A percentile compares a stretch with the other conserved stretches of the same genome.
Evolutionary conservation across 2,329 filamentous ascomycete genomes (phyloP).

Genomic region (Botrytis fragariae): DNA sequence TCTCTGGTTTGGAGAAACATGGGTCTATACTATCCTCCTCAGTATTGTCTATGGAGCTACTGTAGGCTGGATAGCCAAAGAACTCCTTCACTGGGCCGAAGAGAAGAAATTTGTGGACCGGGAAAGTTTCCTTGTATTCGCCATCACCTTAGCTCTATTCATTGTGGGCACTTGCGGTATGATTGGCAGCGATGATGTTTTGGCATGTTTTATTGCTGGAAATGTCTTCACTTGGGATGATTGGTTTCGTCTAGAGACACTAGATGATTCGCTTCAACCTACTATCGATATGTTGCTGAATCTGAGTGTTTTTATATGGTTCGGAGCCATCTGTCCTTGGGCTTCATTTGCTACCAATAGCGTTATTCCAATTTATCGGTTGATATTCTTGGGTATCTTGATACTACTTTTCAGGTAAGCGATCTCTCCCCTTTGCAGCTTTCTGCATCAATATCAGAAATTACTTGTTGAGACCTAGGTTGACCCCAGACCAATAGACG

Average conservation of each 20-base stretch:
- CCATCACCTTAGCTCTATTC: conserved; percentile 77
- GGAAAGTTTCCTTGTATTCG: conserved; percentile 52
- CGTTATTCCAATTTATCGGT: conserved; percentile 69
- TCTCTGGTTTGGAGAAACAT: conserved; percentile 81
- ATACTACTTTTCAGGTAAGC: conserved; percentile 66
- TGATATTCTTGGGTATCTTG: conserved; percentile 70
- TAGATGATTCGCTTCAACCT: conserved; percentile 88
- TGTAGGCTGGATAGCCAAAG: conserved; percentile 79
- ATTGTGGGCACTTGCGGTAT: conserved; percentile 89
- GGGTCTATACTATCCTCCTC: conserved; percentile 77
- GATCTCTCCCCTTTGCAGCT: background rate
- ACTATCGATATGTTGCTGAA: conserved; percentile 96
- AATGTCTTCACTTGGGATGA: conserved; percentile 92
- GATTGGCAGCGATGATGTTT: conserved; percentile 83
- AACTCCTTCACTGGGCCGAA: conserved; percentile 81
- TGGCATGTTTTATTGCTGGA: conserved; percentile 89
- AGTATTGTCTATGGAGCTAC: conserved; percentile 73
- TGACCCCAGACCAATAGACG: conserved; percentile 43
- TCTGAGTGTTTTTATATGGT: conserved; percentile 80
- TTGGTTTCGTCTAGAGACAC: conserved; percentile 86
- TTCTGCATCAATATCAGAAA: background rate
- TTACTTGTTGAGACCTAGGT: conserved; percentile 6
- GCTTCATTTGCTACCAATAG: conserved; percentile 61
- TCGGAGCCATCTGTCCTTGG: conserved; percentile 84
- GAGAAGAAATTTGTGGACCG: conserved; percentile 63